Evolutionary conservation across 257 asterid species (phyloP).

Genomic region (Nicotiana attenuata): DNA sequence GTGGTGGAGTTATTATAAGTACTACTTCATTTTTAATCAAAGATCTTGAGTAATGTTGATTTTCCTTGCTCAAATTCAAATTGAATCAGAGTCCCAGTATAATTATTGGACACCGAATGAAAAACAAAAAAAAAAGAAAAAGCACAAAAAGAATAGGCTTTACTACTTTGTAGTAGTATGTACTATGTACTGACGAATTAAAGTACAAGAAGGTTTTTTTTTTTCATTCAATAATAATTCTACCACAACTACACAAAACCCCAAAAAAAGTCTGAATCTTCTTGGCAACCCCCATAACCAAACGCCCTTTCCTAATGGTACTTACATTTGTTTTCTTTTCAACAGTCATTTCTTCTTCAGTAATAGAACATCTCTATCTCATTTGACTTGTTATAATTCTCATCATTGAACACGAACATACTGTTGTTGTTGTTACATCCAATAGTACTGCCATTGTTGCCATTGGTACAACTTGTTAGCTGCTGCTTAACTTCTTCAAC

Average conservation of each 20-base stretch:
- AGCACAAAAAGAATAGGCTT: too few relatives aligned
- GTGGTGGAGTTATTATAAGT: too few relatives aligned
- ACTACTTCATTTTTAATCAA: too few relatives aligned
- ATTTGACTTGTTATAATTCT: slow-evolving; percentile 33
- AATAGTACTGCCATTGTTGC: slow-evolving; percentile 6
- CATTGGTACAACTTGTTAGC: slow-evolving; percentile 8
- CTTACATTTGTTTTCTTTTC: background rate
- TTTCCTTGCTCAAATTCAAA: too few relatives aligned
- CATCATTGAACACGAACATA: slow-evolving; percentile 39
- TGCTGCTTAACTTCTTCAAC: slow-evolving; percentile 57
- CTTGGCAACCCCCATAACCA: background rate
- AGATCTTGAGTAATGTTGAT: too few relatives aligned
- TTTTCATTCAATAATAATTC: background rate
- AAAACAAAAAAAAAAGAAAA: too few relatives aligned
- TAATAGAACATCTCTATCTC: slow-evolving; percentile 39
- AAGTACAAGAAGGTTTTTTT: background rate
- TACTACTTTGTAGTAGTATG: background rate
- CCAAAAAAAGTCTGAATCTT: background rate
- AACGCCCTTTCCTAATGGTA: slow-evolving; percentile 23
- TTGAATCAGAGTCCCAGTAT: too few relatives aligned
- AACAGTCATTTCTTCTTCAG: slow-evolving; percentile 20
- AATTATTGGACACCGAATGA: too few relatives aligned
- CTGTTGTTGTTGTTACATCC: background rate
- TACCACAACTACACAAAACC: background rate
- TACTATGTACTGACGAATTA: background rate